Evolutionary conservation across 192 early-diverging fungal species (phyloP).

Genomic region (Chytriomyces sp.): DNA sequence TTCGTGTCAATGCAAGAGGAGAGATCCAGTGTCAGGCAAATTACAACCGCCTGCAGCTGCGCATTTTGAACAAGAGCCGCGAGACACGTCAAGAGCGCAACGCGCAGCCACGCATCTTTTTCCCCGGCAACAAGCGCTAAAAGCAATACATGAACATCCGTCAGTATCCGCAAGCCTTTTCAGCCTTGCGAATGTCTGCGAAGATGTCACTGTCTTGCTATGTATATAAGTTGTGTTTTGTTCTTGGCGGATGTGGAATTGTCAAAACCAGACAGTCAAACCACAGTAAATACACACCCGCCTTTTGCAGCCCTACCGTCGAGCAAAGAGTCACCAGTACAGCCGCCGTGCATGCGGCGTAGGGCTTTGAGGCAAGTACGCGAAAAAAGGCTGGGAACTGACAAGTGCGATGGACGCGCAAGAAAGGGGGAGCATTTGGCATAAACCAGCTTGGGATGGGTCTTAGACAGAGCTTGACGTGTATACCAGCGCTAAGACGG

Average conservation of each 20-base stretch:
- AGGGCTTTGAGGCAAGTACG: slow-evolving; percentile 28
- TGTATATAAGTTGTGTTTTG: not conserved
- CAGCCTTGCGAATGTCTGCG: slow-evolving; percentile 40
- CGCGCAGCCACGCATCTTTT: slow-evolving; percentile 17
- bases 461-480: slow-evolving; percentile 42
- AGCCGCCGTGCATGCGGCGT: slow-evolving; percentile 29
- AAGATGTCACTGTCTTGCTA: not conserved
- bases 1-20: too few species aligned
- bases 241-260: not conserved
- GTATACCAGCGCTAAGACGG: slow-evolving; percentile 33
- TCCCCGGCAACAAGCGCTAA: slow-evolving; percentile 32
- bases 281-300: slow-evolving; percentile 33
- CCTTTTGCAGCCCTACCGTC: slow-evolving; percentile 45
- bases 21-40: not conserved
- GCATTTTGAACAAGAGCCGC: slow-evolving; percentile 21
- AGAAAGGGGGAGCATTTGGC: slow-evolving; percentile 44
- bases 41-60: not conserved
- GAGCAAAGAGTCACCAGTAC: slow-evolving; percentile 38
- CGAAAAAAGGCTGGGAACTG: slow-evolving; percentile 6
- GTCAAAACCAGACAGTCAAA: too few species aligned
- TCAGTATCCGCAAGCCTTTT: slow-evolving; percentile 42
- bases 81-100: slow-evolving; percentile 24
- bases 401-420: slow-evolving; percentile 18
- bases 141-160: slow-evolving; percentile 33
- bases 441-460: slow-evolving; percentile 40